phyloP scores from a whole-genome alignment of 306 rosid genomes.

The Quercus variabilis region DNA sequence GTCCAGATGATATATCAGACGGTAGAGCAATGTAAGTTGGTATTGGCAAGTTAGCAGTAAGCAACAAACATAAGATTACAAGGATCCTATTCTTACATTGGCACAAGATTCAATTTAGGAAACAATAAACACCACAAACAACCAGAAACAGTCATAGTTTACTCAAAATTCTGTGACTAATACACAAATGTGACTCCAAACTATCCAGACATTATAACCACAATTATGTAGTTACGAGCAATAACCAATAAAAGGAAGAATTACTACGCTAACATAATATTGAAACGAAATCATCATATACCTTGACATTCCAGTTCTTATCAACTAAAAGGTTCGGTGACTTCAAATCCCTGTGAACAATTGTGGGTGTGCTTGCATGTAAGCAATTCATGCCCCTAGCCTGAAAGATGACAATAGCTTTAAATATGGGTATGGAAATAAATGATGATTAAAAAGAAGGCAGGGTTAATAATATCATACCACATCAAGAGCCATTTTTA shows the following conservation, averaged over 20 bases:
- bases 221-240: background rate
- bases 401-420: slow-evolving; percentile 44
- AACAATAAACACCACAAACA: background rate
- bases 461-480: slow-evolving; percentile 40
- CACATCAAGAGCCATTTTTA: slow-evolving; percentile 99
- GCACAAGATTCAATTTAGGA: background rate
- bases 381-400: slow-evolving; percentile 99
- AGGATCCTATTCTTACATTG: background rate
- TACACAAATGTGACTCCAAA: background rate
- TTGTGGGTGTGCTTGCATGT: slow-evolving; percentile 84
- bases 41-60: background rate
- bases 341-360: slow-evolving; percentile 97
- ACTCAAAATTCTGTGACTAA: background rate
- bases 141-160: background rate
- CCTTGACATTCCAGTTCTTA: slow-evolving; percentile 98
- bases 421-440: slow-evolving; percentile 19
- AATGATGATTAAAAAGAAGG: slow-evolving; percentile 10
- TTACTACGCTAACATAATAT: slow-evolving; percentile 10
- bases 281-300: slow-evolving; percentile 25
- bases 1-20: background rate
- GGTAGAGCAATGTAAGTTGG: background rate
- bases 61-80: background rate
- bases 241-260: slow-evolving; percentile 10
- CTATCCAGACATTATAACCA: background rate
- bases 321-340: slow-evolving; percentile 98